These are phyloP conservation scores for Babesia divergens DNA, from an alignment of 169 alveolate species.

Conservation along the genomic window DNA sequence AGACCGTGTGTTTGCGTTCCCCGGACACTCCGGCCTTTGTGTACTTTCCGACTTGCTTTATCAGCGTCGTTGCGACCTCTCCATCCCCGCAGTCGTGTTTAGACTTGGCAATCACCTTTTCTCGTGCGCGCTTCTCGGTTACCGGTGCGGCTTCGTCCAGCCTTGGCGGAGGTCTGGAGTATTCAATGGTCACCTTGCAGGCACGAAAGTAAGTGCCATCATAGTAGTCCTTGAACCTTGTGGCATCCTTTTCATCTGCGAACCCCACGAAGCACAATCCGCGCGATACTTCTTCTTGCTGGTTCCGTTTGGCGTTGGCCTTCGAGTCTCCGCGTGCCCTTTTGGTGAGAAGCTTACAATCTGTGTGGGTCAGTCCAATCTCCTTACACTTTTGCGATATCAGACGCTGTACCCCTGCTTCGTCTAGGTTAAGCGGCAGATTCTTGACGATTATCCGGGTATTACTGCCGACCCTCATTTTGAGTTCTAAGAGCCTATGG, in stretches of 20 bases:
- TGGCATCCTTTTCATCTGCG: slow-evolving; percentile 77
- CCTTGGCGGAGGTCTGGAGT: slow-evolving; percentile 76
- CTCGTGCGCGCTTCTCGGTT: not conserved
- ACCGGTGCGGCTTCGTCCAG: slow-evolving; percentile 3
- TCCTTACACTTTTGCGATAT: slow-evolving; percentile 53
- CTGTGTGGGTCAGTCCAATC: slow-evolving; percentile 38
- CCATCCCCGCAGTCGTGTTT: slow-evolving; percentile 38
- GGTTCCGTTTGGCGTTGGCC: not conserved
- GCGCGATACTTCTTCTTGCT: slow-evolving; percentile 67
- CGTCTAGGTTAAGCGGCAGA: slow-evolving; percentile 53
- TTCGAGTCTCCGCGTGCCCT: not conserved
- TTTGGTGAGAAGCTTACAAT: slow-evolving; percentile 48
- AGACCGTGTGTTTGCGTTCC: slow-evolving; percentile 32
- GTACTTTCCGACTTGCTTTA: slow-evolving; percentile 23
- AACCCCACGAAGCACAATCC: slow-evolving; percentile 87
- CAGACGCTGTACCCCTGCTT: slow-evolving; percentile 18
- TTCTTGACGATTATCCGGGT: slow-evolving; percentile 55
- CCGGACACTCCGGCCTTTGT: slow-evolving; percentile 60
- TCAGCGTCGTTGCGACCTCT: slow-evolving; percentile 56
- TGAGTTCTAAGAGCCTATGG: no score
- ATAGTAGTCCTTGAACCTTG: slow-evolving; percentile 78
- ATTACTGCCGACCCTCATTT: slow-evolving; percentile 32
- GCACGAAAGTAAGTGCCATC: slow-evolving; percentile 84
- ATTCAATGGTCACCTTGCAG: slow-evolving; percentile 80
- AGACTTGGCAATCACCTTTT: slow-evolving; percentile 1